Conservation (phyloP, 495 filamentous ascomycete genomes). For the Arthonia radiata region DNA sequence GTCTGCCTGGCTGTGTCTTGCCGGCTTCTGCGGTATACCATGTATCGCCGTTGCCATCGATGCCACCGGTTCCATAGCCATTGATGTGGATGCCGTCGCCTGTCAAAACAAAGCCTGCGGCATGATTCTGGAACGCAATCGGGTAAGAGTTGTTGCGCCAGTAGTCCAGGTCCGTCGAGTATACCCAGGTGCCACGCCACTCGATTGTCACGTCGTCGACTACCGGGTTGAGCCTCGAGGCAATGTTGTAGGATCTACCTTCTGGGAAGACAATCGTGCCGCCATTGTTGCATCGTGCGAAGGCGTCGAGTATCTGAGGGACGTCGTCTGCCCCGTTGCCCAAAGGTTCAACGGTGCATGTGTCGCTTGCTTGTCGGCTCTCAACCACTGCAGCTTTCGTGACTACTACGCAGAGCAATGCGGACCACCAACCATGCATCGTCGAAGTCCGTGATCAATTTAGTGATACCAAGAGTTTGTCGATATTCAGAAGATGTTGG, state of each 20-base stretch:
- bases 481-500: too few species aligned
- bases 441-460: too few species aligned
- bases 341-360: too few species aligned
- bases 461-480: too few species aligned
- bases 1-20: slow-evolving; percentile 22
- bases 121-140: slow-evolving; percentile 30
- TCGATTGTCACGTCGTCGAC: slow-evolving; percentile 21
- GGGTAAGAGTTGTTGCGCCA: slow-evolving; percentile 30
- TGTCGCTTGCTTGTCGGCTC: too few species aligned
- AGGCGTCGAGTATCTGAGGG: slow-evolving; percentile 24
- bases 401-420: too few species aligned
- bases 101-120: slow-evolving; percentile 25
- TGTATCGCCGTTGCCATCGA: slow-evolving; percentile 25
- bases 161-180: slow-evolving; percentile 18
- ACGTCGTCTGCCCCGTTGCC: slow-evolving; percentile 19
- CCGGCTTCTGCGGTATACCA: slow-evolving; percentile 20
- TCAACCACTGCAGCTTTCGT: too few species aligned
- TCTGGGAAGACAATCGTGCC: slow-evolving; percentile 28
- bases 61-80: slow-evolving; percentile 25
- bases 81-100: slow-evolving; percentile 24
- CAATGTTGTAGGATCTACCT: slow-evolving; percentile 23
- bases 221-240: slow-evolving; percentile 21
- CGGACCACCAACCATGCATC: too few species aligned
- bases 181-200: slow-evolving; percentile 12
- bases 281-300: slow-evolving; percentile 22